Base-by-base conservation (phyloP, 768 basidiomycete species). In the Rhodocollybia butyracea region DNA sequence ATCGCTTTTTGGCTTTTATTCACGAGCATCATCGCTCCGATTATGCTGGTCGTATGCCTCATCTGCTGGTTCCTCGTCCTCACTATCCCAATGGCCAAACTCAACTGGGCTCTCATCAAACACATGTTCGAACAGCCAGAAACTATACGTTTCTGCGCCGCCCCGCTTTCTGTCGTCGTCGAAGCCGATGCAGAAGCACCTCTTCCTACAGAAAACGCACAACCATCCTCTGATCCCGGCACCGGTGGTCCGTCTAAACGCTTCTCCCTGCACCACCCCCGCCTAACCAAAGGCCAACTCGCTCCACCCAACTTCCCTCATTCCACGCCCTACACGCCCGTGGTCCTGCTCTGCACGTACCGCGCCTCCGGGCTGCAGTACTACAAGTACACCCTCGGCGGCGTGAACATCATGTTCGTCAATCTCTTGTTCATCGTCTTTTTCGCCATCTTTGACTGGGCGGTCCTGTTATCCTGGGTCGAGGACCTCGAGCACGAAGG, bases 371-470 rank as follows among this genome's bases (percentile, higher is more conserved):
- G 96, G 2, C 75, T 84, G 63, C 81, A 95, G 68, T 98, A 97
- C 73, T 98, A 91, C 88, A 99, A 99, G 78, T 99, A 99, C 68
- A 99, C 97, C 5, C 82, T 99, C 47, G 94, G 97, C 19, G 97
- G 97, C 17, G 95, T 98, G 61, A 99, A 99, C 78, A 98, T 99
- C 68, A 72, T 98, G 57, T 98, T 99, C 71, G 84, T 99, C 73
- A 97, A 98, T 71, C 87, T 98, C 57, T 66, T 98, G 31, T 89
- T 94, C 2, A 70, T 98, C 54, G 94, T 98, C 11, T 94, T 97
- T 73, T 93, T 98, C 73, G 94, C 91, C 69, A 96, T 98, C 65
- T 85, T 98, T 60, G 94, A 95, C 70, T 94, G 89, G 8, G 83
- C 93, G 66, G 76, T 98, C 48, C 77, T 98, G 22, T 76, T 89